Base-by-base conservation (phyloP, 2,329 filamentous ascomycete species). In the Claviceps sp. region DNA sequence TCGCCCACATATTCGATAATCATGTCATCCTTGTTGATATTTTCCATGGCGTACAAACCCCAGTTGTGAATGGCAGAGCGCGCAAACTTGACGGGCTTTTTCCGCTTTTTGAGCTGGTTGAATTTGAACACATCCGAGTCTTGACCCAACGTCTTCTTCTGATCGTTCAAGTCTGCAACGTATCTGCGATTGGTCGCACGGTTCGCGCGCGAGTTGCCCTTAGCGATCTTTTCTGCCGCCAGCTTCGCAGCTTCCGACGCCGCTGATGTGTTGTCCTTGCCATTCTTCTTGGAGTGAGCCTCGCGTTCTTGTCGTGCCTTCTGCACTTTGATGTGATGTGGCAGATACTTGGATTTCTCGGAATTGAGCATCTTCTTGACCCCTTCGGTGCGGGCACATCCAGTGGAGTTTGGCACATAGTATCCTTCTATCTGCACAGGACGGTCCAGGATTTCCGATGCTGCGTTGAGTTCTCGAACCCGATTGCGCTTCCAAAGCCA, bases 1-100 rank as follows among this genome's bases (percentile, higher is more conserved):
- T 98, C 93, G 55, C 93, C 93, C 11, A 98, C 93, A 65, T 98
- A 98, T 71, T 98, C 93, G 63, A 98, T 98, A 65, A 98, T 98
- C 89, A 98, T 96, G 69, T 98, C 93, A 67, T 95, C 94, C 66
- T 91, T 89, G 55, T 86, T 81, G 57, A 98, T 98, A 64, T 95
- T 93, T 70, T 98, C 93, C 76, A 96, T 91, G 3, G 93, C 90
- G 64, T 98, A 98, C 30, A 98, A 72, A 30, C 93, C 93, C 93
- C 93, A 98, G 62, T 96, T 97, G 70, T 98, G 93, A 61, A 98
- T 98, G 46, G 93, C 93, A 50, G 93, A 98, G 45, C 93, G 82
- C 53, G 91, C 93, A 69, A 98, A 98, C 65, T 94, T 93, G 66
- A 98, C 93, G 1, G 91, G 90, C 75, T 98, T 98, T 81, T 97